Evolutionary conservation across 192 early-diverging fungal species (phyloP), one percentile per base, ranked within the genome.

Genomic region (Umbelopsis vinacea): DNA sequence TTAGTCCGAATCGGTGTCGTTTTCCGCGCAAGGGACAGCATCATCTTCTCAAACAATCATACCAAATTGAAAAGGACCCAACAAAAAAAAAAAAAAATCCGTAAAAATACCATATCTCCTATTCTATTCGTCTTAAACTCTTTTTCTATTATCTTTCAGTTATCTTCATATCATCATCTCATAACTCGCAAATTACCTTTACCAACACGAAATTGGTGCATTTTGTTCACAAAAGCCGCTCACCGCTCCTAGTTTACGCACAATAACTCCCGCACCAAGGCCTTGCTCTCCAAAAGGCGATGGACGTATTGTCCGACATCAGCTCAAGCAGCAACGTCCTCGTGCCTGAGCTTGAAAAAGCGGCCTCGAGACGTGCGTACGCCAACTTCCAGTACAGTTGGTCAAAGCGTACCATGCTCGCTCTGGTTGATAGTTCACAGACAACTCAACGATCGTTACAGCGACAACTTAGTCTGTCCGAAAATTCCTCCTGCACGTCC

Each of bases 401-500:
- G 57, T 63, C 57, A 37, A 63, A 63, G 57, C 57, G 57, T 37
- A 63, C 57, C 14, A 63, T 63, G 57, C 57, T 63, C 33, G 57
- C 57, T 14, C 33, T 63, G 0, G 57, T 63, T 37, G 57, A 63
- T 63, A 63, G 29, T 26, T 63, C 57, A 19, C 57, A 63, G 17
- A 63, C 57, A 29, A 63, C 17, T 26, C 57, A 63, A 14, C 57
- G 57, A 6, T 19, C 17, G 29, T 29, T 63, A 19, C 57, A 63
- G 26, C 26, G 57, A 37, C 57, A 63, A 17, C 33, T 63, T 37
- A 63, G 57, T 26, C 23, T 63, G 57, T 63, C 57, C 17, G 57
- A 63, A 63, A 63, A 63, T 37, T 63, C 57, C 29, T 63, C 57
- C 12, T 37, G 29, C 5, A 63, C 57, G 1, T 63, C 57, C 19